phyloP scores from a whole-genome alignment of 495 filamentous ascomycete species.

The Cercophora newfieldiana region DNA sequence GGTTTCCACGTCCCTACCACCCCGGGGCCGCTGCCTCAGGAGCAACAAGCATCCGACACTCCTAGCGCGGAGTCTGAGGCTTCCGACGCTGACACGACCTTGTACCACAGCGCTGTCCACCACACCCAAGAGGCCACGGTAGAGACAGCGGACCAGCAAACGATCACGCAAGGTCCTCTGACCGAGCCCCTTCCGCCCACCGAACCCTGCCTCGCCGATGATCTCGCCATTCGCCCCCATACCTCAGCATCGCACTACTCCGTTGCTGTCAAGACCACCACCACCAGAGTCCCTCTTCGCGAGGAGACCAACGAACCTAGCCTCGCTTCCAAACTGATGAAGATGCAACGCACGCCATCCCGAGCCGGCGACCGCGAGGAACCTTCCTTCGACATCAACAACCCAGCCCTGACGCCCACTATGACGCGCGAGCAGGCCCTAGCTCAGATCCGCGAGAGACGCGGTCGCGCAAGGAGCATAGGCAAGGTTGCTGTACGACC shows the following conservation, averaged over 20 bases:
- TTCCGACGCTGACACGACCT: not conserved
- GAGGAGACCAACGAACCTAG: conserved; percentile 33
- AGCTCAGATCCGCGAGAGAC: conserved; percentile 53
- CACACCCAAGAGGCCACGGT: not conserved
- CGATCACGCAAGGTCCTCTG: not conserved
- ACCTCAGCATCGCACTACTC: conserved; percentile 41
- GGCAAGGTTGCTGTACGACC: conserved; percentile 4
- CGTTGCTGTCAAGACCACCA: conserved; percentile 43
- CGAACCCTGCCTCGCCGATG: not conserved
- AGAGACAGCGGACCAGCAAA: not conserved
- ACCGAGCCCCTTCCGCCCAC: conserved; percentile 2
- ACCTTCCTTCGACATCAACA: conserved; percentile 46
- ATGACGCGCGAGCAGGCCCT: conserved; percentile 61
- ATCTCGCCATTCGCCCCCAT: conserved; percentile 32
- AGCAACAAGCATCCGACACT: not conserved
- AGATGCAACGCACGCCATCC: conserved; percentile 39
- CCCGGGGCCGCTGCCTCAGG: conserved; percentile 17
- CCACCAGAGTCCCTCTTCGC: conserved; percentile 51
- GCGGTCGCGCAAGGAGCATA: conserved; percentile 44
- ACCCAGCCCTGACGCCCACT: conserved; percentile 53
- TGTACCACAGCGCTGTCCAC: not conserved
- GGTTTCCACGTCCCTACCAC: conserved; percentile 41
- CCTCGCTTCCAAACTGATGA: conserved; percentile 29
- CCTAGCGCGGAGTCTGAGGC: not conserved
- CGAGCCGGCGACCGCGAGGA: conserved; percentile 19